Evolutionary conservation across 2,329 filamentous ascomycete genomes (phyloP), one percentile per base, ranked within the genome.

Genomic region (Dryadomyces quercus-mongolicae): DNA sequence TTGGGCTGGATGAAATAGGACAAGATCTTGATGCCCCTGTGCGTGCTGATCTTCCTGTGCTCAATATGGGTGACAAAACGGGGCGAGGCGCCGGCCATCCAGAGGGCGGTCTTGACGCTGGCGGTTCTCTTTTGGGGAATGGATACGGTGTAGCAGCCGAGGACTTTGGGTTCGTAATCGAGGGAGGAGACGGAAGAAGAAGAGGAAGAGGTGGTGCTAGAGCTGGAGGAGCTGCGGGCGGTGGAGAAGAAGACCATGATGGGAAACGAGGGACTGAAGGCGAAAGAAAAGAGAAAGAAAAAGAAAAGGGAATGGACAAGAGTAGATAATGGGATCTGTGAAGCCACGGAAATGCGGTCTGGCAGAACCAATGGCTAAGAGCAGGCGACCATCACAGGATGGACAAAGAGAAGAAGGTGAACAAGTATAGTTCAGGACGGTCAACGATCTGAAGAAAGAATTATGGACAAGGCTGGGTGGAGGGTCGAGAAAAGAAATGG

Each of bases 51-150:
- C 22, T 55, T 44, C 16, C 56, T 52, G 31, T 53, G 54, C 15
- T 52, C 52, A 20, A 59, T 46, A n/a, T 57, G 55, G 18, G 43
- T 49, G 40, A 57, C 50, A 16, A 22, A 38, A 18, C 52, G 31
- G 6, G 57, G 54, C 3, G 25, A 38, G 48, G 31, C 47, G 38
- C 57, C 57, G n/a, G 57, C 57, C 21, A 50, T 42, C 52, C 52
- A 57, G n/a, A 56, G 25, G 10, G 51, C 12, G 20, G 45, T 48
- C 12, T 40, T 43, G n/a, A 58, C 36, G 36, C 36, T 13, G 18
- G 54, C 43, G 21, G 18, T 31, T 20, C 38, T 48, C 15, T 53
- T 38, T 16, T 18, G 10, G 12, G 51, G 53, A 21, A 57, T 46
- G 3, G 47, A 21, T n/a, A 59, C 52, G 8, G 21, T 38, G 25